Base-by-base conservation (phyloP, 176 grass and related monocot species). In the Carex kokanica region DNA sequence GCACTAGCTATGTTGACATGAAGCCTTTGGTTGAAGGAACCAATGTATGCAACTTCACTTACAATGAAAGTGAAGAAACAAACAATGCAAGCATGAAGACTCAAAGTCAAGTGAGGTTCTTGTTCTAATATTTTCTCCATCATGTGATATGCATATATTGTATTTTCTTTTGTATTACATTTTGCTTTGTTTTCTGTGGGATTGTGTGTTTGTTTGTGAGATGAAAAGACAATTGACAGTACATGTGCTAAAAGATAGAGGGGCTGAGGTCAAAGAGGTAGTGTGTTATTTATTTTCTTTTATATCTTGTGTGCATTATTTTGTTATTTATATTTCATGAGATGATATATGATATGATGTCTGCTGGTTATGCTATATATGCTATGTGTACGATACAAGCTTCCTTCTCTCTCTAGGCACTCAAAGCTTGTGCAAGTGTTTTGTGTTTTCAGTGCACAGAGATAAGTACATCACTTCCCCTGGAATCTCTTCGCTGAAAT, bases 171-270 rank as follows among this genome's bases (percentile, higher is more conserved):
- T 51, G 38, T 45, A 67, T 60, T 60, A 62, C 77, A 24, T 49
- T 66, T 79, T 69, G 18, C 31, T 79, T 77, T 75, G 47, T 40
- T 87, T 71, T 83, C 66, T 72, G 61, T 80, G 64, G 4, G 57
- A 20, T 41, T 61, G 57, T 77, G 43, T 66, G 14, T 13, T 78
- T 56, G 32, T 79, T 60, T 83, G 73, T 63, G 68, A 78, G 84
- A 57, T 4, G 85, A 71, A 43, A 20, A 59, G 31, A 81, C 82
- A 63, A 73, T 83, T 67, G 80, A 86, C 31, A 79, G 78, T 83
- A 82, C 84, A 89, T 62, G 83, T 57, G 78, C 75, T 81, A 68
- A 63, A 79, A 77, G 70, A 74, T 54, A 84, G 82, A 84, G 32
- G 25, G 3, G 58, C 11, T 49, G 78, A 63, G 58, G 78, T 81